Conservation (phyloP, 371 early-diverging fungal species). For the Dinochytrium kinnereticum region DNA sequence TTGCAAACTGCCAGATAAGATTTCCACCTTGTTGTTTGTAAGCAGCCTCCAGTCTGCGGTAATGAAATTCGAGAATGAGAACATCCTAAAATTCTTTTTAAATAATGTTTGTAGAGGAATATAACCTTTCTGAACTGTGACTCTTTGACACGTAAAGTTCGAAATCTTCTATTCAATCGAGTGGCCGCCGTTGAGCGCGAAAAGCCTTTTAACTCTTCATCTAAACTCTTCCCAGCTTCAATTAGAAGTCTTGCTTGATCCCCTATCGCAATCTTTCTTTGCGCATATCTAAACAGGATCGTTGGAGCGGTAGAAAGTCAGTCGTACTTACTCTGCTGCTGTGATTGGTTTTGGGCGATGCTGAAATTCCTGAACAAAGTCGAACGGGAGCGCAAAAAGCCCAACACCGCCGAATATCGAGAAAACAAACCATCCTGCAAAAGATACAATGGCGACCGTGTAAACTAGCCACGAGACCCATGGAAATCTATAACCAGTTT, state of each 20-base stretch:
- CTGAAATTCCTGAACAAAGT: slow-evolving; percentile 54
- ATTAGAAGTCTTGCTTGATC: slow-evolving; percentile 52
- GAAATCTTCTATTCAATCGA: slow-evolving; percentile 37
- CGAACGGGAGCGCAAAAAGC: slow-evolving; percentile 54
- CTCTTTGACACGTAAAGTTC: slow-evolving; percentile 38
- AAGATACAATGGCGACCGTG: slow-evolving; percentile 54
- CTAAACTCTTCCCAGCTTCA: slow-evolving; percentile 51
- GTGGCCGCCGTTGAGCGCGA: slow-evolving; percentile 29
- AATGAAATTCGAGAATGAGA: slow-evolving; percentile 58
- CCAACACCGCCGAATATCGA: slow-evolving; percentile 64
- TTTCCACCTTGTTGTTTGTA: slow-evolving; percentile 59
- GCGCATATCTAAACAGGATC: slow-evolving; percentile 42
- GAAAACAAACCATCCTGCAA: slow-evolving; percentile 62
- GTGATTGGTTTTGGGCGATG: slow-evolving; percentile 60
- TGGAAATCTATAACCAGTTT: slow-evolving; percentile 36
- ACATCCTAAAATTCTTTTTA: slow-evolving; percentile 47
- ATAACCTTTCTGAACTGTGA: slow-evolving; percentile 54
- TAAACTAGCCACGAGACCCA: slow-evolving; percentile 55
- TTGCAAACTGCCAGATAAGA: slow-evolving; percentile 44
- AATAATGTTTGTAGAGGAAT: background rate
- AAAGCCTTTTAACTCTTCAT: slow-evolving; percentile 47
- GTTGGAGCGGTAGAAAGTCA: slow-evolving; percentile 2
- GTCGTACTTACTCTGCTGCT: slow-evolving; percentile 50
- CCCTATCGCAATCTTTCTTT: slow-evolving; percentile 56
- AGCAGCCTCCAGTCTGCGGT: slow-evolving; percentile 52